These are phyloP conservation scores for Alternaria burnsii DNA, from an alignment of 2,329 filamentous ascomycete genomes.

Conservation along the genomic window DNA sequence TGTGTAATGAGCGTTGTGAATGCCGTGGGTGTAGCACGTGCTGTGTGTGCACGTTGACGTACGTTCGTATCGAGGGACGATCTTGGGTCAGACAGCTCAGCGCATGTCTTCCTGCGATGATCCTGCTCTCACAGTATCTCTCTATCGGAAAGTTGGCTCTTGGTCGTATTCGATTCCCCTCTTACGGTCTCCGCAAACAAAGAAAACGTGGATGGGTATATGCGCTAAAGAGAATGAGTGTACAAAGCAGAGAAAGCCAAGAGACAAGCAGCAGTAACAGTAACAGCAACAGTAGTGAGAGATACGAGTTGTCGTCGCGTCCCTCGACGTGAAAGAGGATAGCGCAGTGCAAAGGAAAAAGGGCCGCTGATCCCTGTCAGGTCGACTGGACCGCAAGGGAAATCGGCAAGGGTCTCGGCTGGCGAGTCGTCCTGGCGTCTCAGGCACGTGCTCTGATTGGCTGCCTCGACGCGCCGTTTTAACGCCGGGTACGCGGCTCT, in stretches of 20 bases:
- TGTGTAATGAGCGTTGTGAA: slow-evolving; percentile 1
- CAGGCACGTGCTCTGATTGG: slow-evolving; percentile 15
- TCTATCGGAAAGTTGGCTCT: not conserved
- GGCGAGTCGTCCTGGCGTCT: not conserved
- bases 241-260: not conserved
- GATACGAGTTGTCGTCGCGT: slow-evolving; percentile 1
- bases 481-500: slow-evolving; percentile 21
- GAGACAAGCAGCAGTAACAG: not conserved
- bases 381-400: not conserved
- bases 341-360: not conserved
- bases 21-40: not conserved
- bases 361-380: slow-evolving; percentile 8
- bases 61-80: not conserved
- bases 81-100: not conserved
- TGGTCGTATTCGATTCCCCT: not conserved
- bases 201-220: not conserved
- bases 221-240: not conserved
- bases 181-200: not conserved
- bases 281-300: not conserved
- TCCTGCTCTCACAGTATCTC: not conserved
- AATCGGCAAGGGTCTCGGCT: not conserved
- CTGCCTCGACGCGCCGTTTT: slow-evolving; percentile 17
- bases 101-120: not conserved
- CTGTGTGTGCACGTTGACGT: not conserved
- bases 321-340: not conserved